Conservation (phyloP, 768 basidiomycete genomes). For the Phylloporus sp. region DNA sequence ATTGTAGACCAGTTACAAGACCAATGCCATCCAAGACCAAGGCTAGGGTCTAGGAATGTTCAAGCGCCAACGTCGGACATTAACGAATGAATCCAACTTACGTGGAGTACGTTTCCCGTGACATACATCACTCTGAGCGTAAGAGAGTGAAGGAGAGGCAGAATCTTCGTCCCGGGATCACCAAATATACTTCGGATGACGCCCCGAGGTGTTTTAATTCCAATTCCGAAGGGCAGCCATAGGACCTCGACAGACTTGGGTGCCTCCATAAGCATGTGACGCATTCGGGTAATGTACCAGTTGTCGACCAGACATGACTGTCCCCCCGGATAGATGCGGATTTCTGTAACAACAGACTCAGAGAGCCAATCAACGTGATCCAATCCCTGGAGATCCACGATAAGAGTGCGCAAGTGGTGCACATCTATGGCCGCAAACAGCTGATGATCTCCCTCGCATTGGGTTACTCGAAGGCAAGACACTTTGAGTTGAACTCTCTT, state of each 20-base stretch:
- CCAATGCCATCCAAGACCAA: background rate
- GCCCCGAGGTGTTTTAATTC: background rate
- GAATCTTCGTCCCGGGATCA: background rate
- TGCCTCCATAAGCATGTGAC: background rate
- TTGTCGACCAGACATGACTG: too few relatives aligned
- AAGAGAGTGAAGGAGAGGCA: conserved; percentile 10
- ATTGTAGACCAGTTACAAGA: background rate
- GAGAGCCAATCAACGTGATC: background rate
- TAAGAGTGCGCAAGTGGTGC: background rate
- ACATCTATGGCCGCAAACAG: background rate
- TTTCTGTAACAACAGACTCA: conserved; percentile 1
- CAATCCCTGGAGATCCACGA: background rate
- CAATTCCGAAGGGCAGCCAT: background rate
- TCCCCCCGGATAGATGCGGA: background rate
- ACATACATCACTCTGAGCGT: background rate
- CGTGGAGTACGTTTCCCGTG: background rate
- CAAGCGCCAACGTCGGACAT: background rate
- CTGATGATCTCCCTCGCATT: background rate
- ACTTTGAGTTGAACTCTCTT: conserved; percentile 5
- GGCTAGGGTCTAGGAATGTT: conserved; percentile 1
- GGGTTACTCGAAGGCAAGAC: background rate
- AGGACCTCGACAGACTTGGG: conserved; percentile 2
- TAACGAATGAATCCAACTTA: background rate
- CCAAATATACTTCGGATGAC: background rate
- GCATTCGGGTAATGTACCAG: background rate